Conservation (phyloP, 2,329 filamentous ascomycete species). For the Metarhizium anisopliae region DNA sequence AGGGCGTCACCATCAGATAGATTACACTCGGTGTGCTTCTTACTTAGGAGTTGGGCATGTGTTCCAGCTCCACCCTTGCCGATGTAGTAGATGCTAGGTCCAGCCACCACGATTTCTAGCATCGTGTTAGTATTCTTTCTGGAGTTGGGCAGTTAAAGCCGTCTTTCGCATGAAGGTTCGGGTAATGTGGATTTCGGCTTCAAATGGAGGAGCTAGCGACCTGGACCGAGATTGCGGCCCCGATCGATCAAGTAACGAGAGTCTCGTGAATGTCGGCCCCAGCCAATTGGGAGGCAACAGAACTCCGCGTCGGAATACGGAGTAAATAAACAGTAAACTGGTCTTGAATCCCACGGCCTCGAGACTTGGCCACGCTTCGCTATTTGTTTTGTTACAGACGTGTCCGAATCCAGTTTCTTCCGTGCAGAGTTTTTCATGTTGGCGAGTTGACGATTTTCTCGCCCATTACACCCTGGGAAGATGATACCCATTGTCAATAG, state of each 20-base stretch:
- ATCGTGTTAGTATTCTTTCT: not conserved
- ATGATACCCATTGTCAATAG: not conserved
- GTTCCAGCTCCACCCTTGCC: not conserved
- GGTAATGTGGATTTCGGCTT: not conserved
- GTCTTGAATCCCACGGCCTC: too few species aligned
- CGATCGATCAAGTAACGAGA: not conserved
- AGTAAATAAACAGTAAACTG: too few species aligned
- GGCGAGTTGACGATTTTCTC: not conserved
- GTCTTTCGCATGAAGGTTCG: not conserved
- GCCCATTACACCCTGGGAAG: not conserved
- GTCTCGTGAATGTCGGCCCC: not conserved
- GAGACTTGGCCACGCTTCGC: too few species aligned
- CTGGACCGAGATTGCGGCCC: not conserved
- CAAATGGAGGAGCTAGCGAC: not conserved
- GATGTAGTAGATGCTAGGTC: not conserved
- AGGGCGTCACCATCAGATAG: not conserved
- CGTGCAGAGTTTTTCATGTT: too few species aligned
- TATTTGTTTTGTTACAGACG: too few species aligned
- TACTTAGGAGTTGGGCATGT: not conserved
- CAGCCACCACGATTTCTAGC: not conserved
- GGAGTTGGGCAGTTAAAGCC: not conserved
- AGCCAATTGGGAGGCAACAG: not conserved
- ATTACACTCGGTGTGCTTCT: not conserved
- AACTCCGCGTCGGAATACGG: not conserved
- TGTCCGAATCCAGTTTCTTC: too few species aligned